Evolutionary conservation across 495 filamentous ascomycete genomes (phyloP), one percentile per base, ranked within the genome.

Genomic region (Chaetomium fimeti): DNA sequence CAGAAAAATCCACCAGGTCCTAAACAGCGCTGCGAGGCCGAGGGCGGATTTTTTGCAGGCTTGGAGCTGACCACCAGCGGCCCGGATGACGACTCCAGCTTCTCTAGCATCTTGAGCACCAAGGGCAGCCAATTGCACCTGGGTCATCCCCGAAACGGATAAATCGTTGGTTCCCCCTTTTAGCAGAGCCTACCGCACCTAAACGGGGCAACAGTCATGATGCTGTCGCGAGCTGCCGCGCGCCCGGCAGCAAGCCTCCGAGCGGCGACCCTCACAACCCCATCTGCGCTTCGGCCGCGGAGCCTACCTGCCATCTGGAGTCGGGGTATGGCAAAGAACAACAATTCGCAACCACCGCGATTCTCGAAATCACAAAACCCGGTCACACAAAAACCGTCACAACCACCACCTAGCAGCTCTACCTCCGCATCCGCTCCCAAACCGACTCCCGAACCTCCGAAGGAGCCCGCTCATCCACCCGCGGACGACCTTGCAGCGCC

Each of bases 221-320:
- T 81, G 78, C 63, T 80, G 62, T 76, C 78, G 24, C 69, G 76
- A 72, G 72, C 75, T 54, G 72, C 79, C 36, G 69, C 69, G 74
- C 76, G 74, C 67, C 78, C 71, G 60, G 73, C 64, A 22, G 60
- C 54, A 42, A 61, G 66, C 63, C 62, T 63, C 60, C 60, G 66
- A 40, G 62, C 64, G 20, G 68, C 69, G 20, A 62, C 69, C 60
- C 63, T 75, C 36, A 66, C 73, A 27, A 68, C 68, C 42, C 66
- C 74, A 49, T 52, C 70, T 47, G 53, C 70, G 60, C 45, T 71
- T 52, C 57, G 67, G n/a, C 62, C 70, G 25, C 69, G 45, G 43
- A 45, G 28, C 58, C 56, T 67, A n/a, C 71, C 69, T 13, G 61
- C 68, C 28, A 61, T 77, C 68, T 80, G 75, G 77, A 58, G 61